phyloP scores from a whole-genome alignment of 805 yeast species.

The Ogataea ramenticola region DNA sequence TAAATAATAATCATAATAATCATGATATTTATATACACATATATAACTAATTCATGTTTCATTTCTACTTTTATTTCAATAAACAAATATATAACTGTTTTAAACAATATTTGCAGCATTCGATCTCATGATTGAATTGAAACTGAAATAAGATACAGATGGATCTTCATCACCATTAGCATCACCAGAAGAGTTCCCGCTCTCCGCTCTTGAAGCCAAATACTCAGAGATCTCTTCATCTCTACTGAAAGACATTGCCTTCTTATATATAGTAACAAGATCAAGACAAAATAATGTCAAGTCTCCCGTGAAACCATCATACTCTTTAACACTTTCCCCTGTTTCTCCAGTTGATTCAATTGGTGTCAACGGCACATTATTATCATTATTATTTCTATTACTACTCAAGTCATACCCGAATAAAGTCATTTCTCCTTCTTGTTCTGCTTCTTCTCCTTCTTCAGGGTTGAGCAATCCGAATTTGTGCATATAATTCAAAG shows the following conservation, averaged over 20 bases:
- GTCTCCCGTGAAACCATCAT: conserved; percentile 41
- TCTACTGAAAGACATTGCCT: conserved; percentile 14
- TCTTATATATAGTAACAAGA: conserved; percentile 21
- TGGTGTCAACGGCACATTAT: not conserved
- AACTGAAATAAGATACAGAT: too few relatives aligned
- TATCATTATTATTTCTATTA: conserved; percentile 4
- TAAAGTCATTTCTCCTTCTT: too few relatives aligned
- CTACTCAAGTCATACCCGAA: too few relatives aligned
- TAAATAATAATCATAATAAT: not conserved
- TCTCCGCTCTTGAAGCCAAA: not conserved
- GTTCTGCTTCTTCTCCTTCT: conserved; percentile 13
- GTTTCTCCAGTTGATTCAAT: conserved; percentile 1
- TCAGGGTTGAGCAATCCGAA: conserved; percentile 17
- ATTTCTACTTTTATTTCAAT: too few relatives aligned
- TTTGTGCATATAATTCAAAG: conserved; percentile 24
- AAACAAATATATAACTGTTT: too few relatives aligned
- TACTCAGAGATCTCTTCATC: conserved; percentile 5
- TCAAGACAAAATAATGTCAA: conserved; percentile 28
- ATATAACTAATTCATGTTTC: too few relatives aligned
- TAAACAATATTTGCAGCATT: too few relatives aligned
- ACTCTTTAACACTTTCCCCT: conserved; percentile 8
- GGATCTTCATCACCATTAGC: too few relatives aligned
- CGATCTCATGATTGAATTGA: too few relatives aligned
- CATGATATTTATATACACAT: too few relatives aligned
- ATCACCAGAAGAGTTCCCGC: too few relatives aligned